phyloP scores from a whole-genome alignment of 2,329 filamentous ascomycete species.

The Pseudopyricularia cyperi region DNA sequence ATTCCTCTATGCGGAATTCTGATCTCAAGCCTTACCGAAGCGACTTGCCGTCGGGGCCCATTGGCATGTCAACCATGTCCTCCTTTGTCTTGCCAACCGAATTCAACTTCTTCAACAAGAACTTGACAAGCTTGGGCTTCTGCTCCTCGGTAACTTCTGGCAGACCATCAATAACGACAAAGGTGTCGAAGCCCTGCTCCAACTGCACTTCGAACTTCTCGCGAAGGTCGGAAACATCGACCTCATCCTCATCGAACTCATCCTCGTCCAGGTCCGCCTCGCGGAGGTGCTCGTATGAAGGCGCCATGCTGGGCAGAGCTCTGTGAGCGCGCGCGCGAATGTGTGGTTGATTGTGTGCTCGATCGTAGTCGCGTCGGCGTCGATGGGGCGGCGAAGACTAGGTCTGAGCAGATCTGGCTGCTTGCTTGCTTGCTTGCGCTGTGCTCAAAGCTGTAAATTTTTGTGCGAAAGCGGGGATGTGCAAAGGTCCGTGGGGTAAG shows the following conservation, averaged over 20 bases:
- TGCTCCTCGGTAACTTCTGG: conserved; percentile 81
- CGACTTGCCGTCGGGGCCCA: conserved; percentile 76
- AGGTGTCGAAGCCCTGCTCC: conserved; percentile 91
- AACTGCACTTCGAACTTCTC: conserved; percentile 93
- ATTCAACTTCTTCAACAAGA: conserved; percentile 86
- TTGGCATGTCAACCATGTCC: conserved; percentile 85
- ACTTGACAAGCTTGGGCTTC: conserved; percentile 91
- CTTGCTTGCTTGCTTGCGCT: not conserved
- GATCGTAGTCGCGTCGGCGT: not conserved
- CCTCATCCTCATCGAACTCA: conserved; percentile 80
- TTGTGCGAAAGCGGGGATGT: conserved; percentile 8
- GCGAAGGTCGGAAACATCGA: conserved; percentile 87
- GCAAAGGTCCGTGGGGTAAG: conserved; percentile 4
- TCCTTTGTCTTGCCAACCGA: conserved; percentile 73
- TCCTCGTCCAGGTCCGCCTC: conserved; percentile 81
- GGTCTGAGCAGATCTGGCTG: not conserved
- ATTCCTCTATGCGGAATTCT: not conserved
- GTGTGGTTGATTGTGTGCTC: not conserved
- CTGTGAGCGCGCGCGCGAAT: not conserved
- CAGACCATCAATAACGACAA: conserved; percentile 90
- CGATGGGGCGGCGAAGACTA: not conserved
- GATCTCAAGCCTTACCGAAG: conserved; percentile 47
- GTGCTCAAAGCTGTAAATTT: conserved; percentile 5
- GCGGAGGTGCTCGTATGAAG: conserved; percentile 82
- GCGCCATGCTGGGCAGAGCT: conserved; percentile 60